A percentile compares a stretch with the other conserved stretches of the same genome.
phyloP scores from a whole-genome alignment of 768 basidiomycete species.

The Fibroporia radiculosa region DNA sequence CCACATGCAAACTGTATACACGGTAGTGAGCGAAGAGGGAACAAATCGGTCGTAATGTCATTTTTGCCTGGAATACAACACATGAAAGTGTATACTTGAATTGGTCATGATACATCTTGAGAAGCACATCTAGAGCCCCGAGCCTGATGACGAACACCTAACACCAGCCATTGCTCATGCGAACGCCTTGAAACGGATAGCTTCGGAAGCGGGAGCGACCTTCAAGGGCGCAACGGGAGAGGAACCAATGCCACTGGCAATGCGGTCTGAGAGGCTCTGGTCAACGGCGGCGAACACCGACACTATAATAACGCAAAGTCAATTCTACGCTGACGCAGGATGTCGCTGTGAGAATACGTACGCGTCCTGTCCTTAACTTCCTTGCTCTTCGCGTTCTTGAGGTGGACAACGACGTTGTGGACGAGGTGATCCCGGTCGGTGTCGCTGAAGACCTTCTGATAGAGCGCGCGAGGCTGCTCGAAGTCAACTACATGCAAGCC shows the following conservation, averaged over 20 bases:
- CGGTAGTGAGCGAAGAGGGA: too few species aligned
- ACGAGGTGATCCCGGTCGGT: conserved; percentile 53
- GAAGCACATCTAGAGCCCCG: too few species aligned
- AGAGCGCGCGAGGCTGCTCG: conserved; percentile 73
- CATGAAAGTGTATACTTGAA: too few species aligned
- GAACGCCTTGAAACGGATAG: conserved; percentile 37
- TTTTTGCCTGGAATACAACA: too few species aligned
- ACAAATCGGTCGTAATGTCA: too few species aligned
- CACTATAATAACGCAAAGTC: conserved; percentile 31
- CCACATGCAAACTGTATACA: too few species aligned
- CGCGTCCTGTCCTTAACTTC: conserved; percentile 59
- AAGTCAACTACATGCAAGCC: conserved; percentile 54
- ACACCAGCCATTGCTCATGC: neutral
- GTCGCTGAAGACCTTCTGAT: conserved; percentile 60
- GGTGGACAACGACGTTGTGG: conserved; percentile 58
- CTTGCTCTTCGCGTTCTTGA: conserved; percentile 50
- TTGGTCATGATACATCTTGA: too few species aligned
- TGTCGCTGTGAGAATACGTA: conserved; percentile 20
- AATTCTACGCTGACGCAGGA: too few species aligned
- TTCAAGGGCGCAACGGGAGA: conserved; percentile 49
- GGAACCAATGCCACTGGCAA: conserved; percentile 69
- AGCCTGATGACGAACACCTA: too few species aligned
- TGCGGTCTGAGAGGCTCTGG: conserved; percentile 63
- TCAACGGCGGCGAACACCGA: conserved; percentile 76
- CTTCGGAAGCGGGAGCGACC: conserved; percentile 53